Percentiles rank a stretch among this genome's conserved stretches.
phyloP scores from a whole-genome alignment of 352 stramenopile genomes.

The Pythium coloratum region DNA sequence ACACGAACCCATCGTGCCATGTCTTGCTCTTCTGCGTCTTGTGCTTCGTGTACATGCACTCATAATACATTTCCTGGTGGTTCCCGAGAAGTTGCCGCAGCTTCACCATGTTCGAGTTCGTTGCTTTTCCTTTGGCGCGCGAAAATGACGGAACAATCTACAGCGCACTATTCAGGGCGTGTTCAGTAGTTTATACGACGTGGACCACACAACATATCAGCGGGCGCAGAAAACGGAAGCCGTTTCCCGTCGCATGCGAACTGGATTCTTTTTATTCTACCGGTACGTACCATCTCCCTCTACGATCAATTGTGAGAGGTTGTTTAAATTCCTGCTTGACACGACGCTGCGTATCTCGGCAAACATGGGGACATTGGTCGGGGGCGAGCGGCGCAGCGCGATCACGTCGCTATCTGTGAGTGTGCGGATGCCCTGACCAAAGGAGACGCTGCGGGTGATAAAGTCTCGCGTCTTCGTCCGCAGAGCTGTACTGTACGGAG shows the following conservation, averaged over 20 bases:
- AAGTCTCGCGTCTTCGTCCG: background rate
- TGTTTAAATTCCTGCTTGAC: slow-evolving; percentile 5
- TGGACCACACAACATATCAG: slow-evolving; percentile 15
- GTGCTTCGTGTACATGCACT: slow-evolving; percentile 89
- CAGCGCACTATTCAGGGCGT: background rate
- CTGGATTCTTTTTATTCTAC: slow-evolving; percentile 26
- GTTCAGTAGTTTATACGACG: background rate
- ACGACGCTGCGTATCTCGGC: background rate
- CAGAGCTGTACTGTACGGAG: background rate
- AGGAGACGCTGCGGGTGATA: background rate
- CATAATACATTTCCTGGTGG: slow-evolving; percentile 47
- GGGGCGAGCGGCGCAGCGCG: background rate
- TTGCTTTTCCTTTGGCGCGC: background rate
- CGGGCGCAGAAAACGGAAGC: background rate
- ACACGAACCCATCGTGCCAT: slow-evolving; percentile 78
- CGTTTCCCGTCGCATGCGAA: slow-evolving; percentile 25
- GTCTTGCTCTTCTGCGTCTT: slow-evolving; percentile 86
- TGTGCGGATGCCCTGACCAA: background rate
- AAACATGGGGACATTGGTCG: background rate
- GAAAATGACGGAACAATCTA: background rate
- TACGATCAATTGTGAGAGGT: slow-evolving; percentile 15
- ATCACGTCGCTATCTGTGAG: background rate
- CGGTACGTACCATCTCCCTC: background rate
- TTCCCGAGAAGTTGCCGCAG: slow-evolving; percentile 51
- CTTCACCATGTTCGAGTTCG: slow-evolving; percentile 45